phyloP scores from a whole-genome alignment of 2,329 filamentous ascomycete species.

The Talaromyces sp. region DNA sequence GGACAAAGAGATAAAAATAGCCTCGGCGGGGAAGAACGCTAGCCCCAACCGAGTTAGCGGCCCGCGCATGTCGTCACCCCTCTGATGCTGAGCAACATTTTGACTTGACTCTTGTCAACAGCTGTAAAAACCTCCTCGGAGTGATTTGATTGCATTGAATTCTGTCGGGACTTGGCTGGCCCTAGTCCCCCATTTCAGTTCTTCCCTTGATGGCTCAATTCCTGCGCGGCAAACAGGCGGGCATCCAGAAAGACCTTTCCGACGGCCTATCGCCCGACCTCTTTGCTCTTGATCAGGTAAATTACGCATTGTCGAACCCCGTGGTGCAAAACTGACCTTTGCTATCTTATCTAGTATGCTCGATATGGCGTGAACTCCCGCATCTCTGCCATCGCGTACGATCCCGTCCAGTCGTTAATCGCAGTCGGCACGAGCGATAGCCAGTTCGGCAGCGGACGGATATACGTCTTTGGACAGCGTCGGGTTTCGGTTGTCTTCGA shows the following conservation, averaged over 20 bases:
- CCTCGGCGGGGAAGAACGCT: neutral
- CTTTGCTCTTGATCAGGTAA: conserved; percentile 76
- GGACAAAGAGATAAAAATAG: neutral
- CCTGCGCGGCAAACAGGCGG: conserved; percentile 85
- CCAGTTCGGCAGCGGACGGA: conserved; percentile 76
- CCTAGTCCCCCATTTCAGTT: conserved; percentile 20
- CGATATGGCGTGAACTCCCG: conserved; percentile 77
- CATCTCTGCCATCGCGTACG: conserved; percentile 77
- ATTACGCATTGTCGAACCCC: conserved; percentile 15
- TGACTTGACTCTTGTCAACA: neutral
- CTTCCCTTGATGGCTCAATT: conserved; percentile 70
- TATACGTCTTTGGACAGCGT: conserved; percentile 81
- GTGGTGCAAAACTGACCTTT: neutral
- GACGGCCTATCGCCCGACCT: conserved; percentile 70
- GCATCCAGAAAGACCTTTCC: conserved; percentile 87
- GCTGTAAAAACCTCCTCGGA: neutral
- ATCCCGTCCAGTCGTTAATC: conserved; percentile 87
- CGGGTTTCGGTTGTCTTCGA: conserved; percentile 72
- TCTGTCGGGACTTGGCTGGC: neutral
- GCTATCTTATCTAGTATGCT: conserved; percentile 44
- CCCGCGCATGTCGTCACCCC: neutral
- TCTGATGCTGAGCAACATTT: neutral
- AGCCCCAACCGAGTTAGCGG: neutral
- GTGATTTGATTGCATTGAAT: neutral
- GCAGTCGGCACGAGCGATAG: conserved; percentile 87